Evolutionary conservation across 2,329 filamentous ascomycete genomes (phyloP), one percentile per base, ranked within the genome.

Genomic region (Alternaria hordeiaustralica): DNA sequence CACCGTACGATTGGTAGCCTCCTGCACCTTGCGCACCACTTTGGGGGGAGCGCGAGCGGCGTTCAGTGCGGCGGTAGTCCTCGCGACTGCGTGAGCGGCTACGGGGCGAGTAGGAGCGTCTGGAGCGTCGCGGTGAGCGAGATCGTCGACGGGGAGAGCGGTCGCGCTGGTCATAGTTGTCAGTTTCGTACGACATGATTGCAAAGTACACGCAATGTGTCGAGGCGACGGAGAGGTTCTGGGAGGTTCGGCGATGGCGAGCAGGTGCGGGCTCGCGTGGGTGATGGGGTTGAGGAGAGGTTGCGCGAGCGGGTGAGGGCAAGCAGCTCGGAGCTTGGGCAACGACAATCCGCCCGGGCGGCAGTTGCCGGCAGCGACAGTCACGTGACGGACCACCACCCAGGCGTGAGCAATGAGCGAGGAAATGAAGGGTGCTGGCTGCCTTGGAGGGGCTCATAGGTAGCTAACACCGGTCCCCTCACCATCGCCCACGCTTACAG

Each of bases 41-140:
- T 90, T 96, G 94, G 84, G 93, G 94, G 82, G 92, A 96, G 80
- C 92, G 92, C 81, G 90, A 94, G 81, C 82, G 78, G 66, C 83
- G 82, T 69, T 84, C 81, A 70, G 76, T 78, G 67, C 82, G 81
- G 64, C 82, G 79, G 65, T 82, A 81, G 67, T 82, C 82, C 61
- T 84, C 80, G 59, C 91, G 92, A 84, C 93, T 96, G 83, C 93
- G 91, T 77, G 94, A 96, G 82, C 93, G 85, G 78, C 86, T 86
- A 80, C 87, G 85, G 71, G 87, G 86, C 61, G 87, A 88, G 80
- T 88, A 87, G 74, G 87, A 89, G 75, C 87, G 90, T 81, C 88
- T 88, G 53, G 78, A 79, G 71, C 81, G 81, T 70, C 82, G 81
- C 57, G 82, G 82, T 66, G 81, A 83, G 65, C 82, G 79, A 61